Evolutionary conservation across 1,139 yeast genomes (phyloP), one percentile per base, ranked within the genome.

Genomic region (Zygoascus hellenicus): DNA sequence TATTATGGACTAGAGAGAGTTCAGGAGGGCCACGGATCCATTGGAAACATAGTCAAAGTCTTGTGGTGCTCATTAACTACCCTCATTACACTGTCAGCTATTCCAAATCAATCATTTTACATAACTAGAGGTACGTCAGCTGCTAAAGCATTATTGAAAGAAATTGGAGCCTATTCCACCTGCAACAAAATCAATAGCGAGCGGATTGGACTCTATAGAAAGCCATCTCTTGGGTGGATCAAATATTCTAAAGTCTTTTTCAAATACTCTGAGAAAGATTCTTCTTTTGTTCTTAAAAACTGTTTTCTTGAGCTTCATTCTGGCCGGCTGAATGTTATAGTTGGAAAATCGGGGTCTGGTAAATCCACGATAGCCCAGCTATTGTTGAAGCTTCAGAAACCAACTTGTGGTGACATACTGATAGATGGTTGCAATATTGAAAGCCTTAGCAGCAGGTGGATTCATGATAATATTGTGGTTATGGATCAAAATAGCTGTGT

Each of bases 271-370:
- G 63, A 78, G 16, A 22, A 36, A 1, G 72, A 90, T 53, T 69
- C 71, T 0, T 69, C 71, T 4, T 58, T 58, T 0, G 77, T 77
- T 0, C 62, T 90, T 15, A 62, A 72, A 0, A 54, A 74, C 42
- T 67, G 83, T 1, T 59, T 66, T 15, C 52, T 85, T 37, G 55
- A 58, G 1, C 67, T 90, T 30, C 64, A 69, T 5, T 63, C 76
- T 0, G 74, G 77, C 1, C 57, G 68, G 35, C 61, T 77, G 15
- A 79, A 81, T 2, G 90, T 78, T 57, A 64, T 92, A 1, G 76
- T 92, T 43, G 98, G 98, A 0, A 73, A 75, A 51, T 88, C 97
- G 0, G 98, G 98, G 0, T 81, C 92, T 0, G 98, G 98, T 0
- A 92, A 92, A 62, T 88, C 97, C 0, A 85, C 97, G 0, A 54